Evolutionary conservation across 805 yeast species (phyloP), one percentile per base, ranked within the genome.

Genomic region (Kurtzmaniella fragi): DNA sequence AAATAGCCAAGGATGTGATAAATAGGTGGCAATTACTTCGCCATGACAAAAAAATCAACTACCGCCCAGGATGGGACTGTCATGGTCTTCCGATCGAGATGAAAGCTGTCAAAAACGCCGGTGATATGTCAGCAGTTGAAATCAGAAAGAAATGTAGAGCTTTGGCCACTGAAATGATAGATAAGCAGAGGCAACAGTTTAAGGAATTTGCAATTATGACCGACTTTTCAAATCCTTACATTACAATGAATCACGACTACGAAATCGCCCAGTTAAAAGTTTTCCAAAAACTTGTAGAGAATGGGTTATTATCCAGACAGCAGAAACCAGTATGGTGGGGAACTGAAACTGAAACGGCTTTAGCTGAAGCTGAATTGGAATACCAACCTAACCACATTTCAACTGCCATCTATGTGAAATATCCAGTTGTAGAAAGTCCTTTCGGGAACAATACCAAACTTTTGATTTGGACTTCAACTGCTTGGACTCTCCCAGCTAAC

Each of bases 301-400:
- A 73, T 35, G 84, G 84, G 0, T 63, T 91, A 34, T 77, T 93
- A 30, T 80, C 80, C 37, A 73, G 98, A 50, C 95, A 90, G 54
- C 78, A 83, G 50, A 89, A 89, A 55, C 99, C 99, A 0, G 98
- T 95, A 1, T 93, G 83, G 71, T 93, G 98, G 97, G 95, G 97
- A 1, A 82, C 91, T 45, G 96, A 90, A 53, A 86, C 95, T 2
- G 76, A 78, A 41, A 90, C 99, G 0, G 98, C 98, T 0, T 66
- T 93, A 45, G 99, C 99, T 0, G 99, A 93, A 60, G 91, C 96
- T 15, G 99, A 93, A 57, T 70, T 93, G 41, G 96, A 91, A 54
- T 93, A 93, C 59, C 84, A 84, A 37, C 78, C 77, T 15, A 53
- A 70, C 12, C 95, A 88, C 57, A 67, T 54, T 32, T 84, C 95